These are phyloP conservation scores for Sporothrix brasiliensis DNA, from an alignment of 2,329 filamentous ascomycete genomes.

Conservation along the genomic window DNA sequence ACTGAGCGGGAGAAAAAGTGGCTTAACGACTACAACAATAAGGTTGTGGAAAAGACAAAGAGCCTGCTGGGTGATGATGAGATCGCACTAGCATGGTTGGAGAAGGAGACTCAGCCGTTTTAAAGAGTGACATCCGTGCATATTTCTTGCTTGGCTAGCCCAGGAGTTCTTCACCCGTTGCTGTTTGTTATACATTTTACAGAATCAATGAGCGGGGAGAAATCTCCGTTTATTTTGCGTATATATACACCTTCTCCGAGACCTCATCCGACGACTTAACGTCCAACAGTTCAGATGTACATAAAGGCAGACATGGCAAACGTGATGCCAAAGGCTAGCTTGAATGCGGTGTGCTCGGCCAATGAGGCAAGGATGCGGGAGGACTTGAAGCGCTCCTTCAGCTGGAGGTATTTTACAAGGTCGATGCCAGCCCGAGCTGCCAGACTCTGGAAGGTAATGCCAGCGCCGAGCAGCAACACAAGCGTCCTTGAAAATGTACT, in stretches of 20 bases:
- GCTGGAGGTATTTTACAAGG: slow-evolving; percentile 44
- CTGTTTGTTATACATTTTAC: background rate
- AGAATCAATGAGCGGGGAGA: background rate
- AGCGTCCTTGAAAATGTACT: slow-evolving; percentile 72
- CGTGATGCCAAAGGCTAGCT: slow-evolving; percentile 70
- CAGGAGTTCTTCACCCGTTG: background rate
- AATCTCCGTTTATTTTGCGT: background rate
- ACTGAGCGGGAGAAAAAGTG: slow-evolving; percentile 76
- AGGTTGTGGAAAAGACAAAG: slow-evolving; percentile 81
- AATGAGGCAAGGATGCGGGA: slow-evolving; percentile 54
- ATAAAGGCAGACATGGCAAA: slow-evolving; percentile 71
- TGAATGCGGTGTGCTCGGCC: slow-evolving; percentile 64
- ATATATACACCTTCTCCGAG: background rate
- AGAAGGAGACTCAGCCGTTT: slow-evolving; percentile 77
- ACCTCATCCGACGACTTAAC: background rate
- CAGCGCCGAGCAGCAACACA: slow-evolving; percentile 66
- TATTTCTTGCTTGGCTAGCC: background rate
- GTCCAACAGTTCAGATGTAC: slow-evolving; percentile 45
- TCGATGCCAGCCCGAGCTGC: slow-evolving; percentile 51
- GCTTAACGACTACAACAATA: slow-evolving; percentile 82
- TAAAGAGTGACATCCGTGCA: slow-evolving; percentile 36
- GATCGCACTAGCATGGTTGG: slow-evolving; percentile 75
- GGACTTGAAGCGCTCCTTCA: slow-evolving; percentile 45
- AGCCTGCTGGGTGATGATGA: slow-evolving; percentile 73
- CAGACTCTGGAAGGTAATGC: slow-evolving; percentile 55